Base-by-base conservation (phyloP, 495 filamentous ascomycete species). In the Penicillium macrosclerotiorum region DNA sequence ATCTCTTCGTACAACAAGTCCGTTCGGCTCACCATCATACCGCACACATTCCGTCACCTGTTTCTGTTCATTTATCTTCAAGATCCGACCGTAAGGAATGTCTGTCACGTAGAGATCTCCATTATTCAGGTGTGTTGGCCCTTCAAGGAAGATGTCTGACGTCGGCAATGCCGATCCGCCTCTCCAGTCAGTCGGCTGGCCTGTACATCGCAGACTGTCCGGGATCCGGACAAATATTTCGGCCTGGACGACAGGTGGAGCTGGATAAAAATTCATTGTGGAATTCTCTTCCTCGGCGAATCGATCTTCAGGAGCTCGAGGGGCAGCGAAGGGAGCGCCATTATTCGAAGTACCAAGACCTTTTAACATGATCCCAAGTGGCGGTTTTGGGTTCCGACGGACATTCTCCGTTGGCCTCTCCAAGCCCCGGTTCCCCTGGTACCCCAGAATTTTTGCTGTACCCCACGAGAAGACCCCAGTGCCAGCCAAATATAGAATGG, bases 1-100 rank as follows among this genome's bases (percentile, higher is more conserved):
- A 35, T 64, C 54, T 4, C 45, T 14, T 5, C 42, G 22, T 6
- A 61, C 27, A 12, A 36, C 61, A 16, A 64, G 41, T 11, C 57
- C 57, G 40, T 64, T 64, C 0, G 61, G 61, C 27, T 64, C 58
- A 0, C 57, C 61, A 40, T 64, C 61, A 23, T 49, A 64, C 4
- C 49, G 45, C 3, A 47, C 45, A 34, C 54, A 54, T 31, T 55
- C 49, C 6, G 44, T 49, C 13, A 53, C 51, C 8, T 53, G 27
- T 6, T 49, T 45, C 4, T 51, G 32, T 4, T 29, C 11, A 26
- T 54, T 52, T 16, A 64, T 58, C 11, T 55, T 56, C 31, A 64
- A 27, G 16, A 62, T 62, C n/a, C 61, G 54, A 11, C 61, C 61
- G 27, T 59, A 64, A 1, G 61, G 55, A 16, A 64, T 49, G 29